Conservation (phyloP, 2,329 filamentous ascomycete species). For the Podosphaera xanthii region DNA sequence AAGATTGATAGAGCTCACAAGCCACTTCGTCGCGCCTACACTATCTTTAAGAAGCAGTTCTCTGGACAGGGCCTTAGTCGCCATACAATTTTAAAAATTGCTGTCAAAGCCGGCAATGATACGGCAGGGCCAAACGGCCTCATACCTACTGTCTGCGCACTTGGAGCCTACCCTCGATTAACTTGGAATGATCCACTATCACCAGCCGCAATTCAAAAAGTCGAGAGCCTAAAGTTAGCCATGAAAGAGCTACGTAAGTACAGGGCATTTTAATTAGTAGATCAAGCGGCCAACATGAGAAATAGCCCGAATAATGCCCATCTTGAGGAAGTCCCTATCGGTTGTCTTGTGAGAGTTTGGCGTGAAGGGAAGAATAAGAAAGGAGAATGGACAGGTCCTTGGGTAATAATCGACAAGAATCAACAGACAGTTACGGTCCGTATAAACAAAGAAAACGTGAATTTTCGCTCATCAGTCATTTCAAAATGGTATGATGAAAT, state of each 20-base stretch:
- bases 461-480: neutral
- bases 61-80: neutral
- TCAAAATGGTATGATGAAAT: no score
- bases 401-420: neutral
- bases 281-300: neutral
- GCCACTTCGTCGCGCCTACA: neutral
- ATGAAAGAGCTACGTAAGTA: neutral
- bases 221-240: neutral
- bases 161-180: neutral
- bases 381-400: neutral
- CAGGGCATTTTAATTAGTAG: neutral
- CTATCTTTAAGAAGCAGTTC: neutral
- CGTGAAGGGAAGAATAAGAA: neutral
- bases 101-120: neutral
- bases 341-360: neutral
- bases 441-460: neutral
- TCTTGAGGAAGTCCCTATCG: neutral
- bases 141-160: neutral
- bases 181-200: neutral
- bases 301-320: neutral
- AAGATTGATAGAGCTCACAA: neutral
- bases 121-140: neutral
- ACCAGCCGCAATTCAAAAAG: neutral
- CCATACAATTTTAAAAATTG: neutral
- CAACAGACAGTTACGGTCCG: neutral